phyloP scores from a whole-genome alignment of 441 rosid species.

The Erodium moschatum region DNA sequence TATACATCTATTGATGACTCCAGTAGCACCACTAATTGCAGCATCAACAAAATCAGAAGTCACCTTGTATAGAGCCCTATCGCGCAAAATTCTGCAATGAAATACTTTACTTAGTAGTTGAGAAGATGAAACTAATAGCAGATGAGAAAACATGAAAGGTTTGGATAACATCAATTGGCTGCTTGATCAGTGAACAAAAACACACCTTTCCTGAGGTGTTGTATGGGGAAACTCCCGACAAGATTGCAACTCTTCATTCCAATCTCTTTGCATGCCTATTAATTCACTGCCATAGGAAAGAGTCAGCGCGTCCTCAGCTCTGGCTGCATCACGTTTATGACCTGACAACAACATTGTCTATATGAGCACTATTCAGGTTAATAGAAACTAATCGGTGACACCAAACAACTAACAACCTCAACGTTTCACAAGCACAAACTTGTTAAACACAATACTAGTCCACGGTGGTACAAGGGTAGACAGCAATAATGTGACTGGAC shows the following conservation, averaged over 20 bases:
- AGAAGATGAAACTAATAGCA: constrained; percentile 18
- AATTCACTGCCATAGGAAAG: constrained; percentile 98
- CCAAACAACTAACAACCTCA: background rate
- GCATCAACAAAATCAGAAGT: constrained; percentile 99
- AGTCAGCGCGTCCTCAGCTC: constrained; percentile 92
- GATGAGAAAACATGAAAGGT: constrained; percentile 5
- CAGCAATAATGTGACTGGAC: background rate
- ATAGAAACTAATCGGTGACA: background rate
- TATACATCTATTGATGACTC: constrained; percentile 94
- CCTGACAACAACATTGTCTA: constrained; percentile 33
- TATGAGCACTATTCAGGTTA: background rate
- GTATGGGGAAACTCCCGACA: constrained; percentile 96
- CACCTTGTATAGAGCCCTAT: constrained; percentile 97
- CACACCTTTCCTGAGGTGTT: constrained; percentile 87
- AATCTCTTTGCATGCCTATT: constrained; percentile 99
- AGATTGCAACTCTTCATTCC: constrained; percentile 99
- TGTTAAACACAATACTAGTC: background rate
- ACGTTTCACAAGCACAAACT: background rate
- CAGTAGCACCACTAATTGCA: constrained; percentile 88
- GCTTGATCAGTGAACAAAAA: constrained; percentile 15
- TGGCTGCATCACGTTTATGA: constrained; percentile 92
- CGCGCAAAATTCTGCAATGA: constrained; percentile 81
- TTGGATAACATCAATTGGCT: background rate
- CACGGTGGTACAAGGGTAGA: background rate
- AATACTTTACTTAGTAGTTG: constrained; percentile 13